Percentiles rank a stretch among this genome's conserved stretches.
phyloP scores from a whole-genome alignment of 495 filamentous ascomycete genomes.

The Neurospora tetraspora region DNA sequence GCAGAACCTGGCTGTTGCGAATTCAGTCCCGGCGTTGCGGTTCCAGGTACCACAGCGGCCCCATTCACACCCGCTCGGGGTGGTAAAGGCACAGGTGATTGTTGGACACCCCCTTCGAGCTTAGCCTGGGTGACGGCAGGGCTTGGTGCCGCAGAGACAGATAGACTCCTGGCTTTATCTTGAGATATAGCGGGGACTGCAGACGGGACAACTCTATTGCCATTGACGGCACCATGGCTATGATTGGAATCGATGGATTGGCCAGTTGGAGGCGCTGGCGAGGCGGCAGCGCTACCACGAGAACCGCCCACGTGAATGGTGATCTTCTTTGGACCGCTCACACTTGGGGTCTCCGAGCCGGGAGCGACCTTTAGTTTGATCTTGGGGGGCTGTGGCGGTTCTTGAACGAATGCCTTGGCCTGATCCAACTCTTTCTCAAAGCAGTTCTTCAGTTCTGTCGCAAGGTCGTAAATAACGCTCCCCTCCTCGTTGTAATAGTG shows the following conservation, averaged over 20 bases:
- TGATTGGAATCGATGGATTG: slow-evolving; percentile 24
- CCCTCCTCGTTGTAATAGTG: slow-evolving; percentile 81
- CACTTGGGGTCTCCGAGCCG: slow-evolving; percentile 23
- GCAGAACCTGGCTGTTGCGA: slow-evolving; percentile 21
- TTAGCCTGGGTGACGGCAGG: slow-evolving; percentile 33
- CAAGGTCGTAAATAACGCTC: slow-evolving; percentile 64
- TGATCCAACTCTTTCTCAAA: slow-evolving; percentile 57
- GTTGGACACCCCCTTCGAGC: slow-evolving; percentile 29
- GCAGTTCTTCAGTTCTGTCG: slow-evolving; percentile 59
- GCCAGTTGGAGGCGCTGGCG: slow-evolving; percentile 43
- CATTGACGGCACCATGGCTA: slow-evolving; percentile 19
- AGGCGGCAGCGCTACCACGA: slow-evolving; percentile 39
- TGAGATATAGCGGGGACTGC: slow-evolving; percentile 15
- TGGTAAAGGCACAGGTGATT: slow-evolving; percentile 23
- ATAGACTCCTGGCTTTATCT: slow-evolving; percentile 35
- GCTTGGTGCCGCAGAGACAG: slow-evolving; percentile 35
- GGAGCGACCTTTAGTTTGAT: slow-evolving; percentile 62
- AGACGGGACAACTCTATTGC: slow-evolving; percentile 14
- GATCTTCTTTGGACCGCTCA: slow-evolving; percentile 36
- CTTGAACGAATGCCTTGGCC: slow-evolving; percentile 53
- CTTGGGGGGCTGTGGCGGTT: slow-evolving; percentile 54
- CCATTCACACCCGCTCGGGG: neutral
- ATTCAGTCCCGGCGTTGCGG: neutral
- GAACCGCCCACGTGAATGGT: slow-evolving; percentile 44
- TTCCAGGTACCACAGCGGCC: neutral